Evolutionary conservation across 495 filamentous ascomycete species (phyloP).

Genomic region (Penicillium pulvis): DNA sequence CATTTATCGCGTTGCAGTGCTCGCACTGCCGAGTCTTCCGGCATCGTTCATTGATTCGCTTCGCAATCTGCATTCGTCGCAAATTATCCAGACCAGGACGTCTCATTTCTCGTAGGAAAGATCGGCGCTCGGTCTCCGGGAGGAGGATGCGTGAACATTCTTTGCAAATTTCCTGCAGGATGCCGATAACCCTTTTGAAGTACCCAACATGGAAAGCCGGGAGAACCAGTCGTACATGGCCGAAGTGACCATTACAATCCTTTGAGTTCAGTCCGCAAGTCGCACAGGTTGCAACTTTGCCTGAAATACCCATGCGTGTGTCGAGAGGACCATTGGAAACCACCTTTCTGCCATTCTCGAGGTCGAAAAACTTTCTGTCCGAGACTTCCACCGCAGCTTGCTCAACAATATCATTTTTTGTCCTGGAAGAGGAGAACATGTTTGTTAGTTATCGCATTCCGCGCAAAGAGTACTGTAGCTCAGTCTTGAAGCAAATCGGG

Average conservation of each 20-base stretch:
- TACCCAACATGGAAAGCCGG: conserved; percentile 96
- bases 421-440: conserved; percentile 49
- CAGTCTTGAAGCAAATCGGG: conserved; percentile 8
- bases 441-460: conserved; percentile 25
- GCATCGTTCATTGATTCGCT: conserved; percentile 85
- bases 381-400: conserved; percentile 92
- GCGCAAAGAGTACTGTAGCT: conserved; percentile 13
- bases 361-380: conserved; percentile 86
- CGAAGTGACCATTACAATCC: conserved; percentile 92
- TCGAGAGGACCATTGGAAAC: conserved; percentile 85
- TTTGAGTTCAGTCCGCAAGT: conserved; percentile 79
- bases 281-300: conserved; percentile 68
- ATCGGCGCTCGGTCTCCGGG: conserved; percentile 69
- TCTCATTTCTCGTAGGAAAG: conserved; percentile 75
- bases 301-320: conserved; percentile 83
- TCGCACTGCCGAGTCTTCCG: conserved; percentile 78
- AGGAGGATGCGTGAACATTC: conserved; percentile 68
- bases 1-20: conserved; percentile 77
- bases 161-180: conserved; percentile 94
- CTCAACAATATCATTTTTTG: conserved; percentile 88
- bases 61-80: conserved; percentile 73
- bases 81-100: conserved; percentile 85
- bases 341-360: conserved; percentile 68
- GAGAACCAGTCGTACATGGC: conserved; percentile 83
- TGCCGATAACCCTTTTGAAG: conserved; percentile 83